Evolutionary conservation across 768 basidiomycete species (phyloP).

Genomic region (Jaapia argillacea): DNA sequence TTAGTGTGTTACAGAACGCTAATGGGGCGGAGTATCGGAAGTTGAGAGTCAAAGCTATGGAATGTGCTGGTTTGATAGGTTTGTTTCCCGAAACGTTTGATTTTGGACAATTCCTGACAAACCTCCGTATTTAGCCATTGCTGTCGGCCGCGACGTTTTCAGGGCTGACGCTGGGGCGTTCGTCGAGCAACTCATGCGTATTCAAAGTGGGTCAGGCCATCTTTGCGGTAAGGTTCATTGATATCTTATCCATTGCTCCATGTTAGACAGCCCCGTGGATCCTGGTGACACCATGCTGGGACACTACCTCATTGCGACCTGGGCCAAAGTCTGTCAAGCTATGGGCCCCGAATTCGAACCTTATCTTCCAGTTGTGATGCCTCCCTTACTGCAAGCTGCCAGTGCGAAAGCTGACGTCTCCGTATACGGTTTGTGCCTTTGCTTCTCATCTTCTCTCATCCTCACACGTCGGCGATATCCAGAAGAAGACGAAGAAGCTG

Average conservation of each 20-base stretch:
- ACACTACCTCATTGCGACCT: conserved; percentile 77
- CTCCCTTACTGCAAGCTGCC: conserved; percentile 63
- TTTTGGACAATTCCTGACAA: too few relatives aligned
- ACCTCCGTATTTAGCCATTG: conserved; percentile 48
- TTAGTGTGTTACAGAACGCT: conserved; percentile 68
- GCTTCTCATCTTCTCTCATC: not conserved
- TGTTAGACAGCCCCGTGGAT: conserved; percentile 56
- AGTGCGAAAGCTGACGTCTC: conserved; percentile 74
- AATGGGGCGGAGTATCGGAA: conserved; percentile 57
- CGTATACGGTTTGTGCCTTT: conserved; percentile 43
- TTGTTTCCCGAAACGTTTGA: not conserved
- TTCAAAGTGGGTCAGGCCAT: conserved; percentile 57
- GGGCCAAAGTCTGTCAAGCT: conserved; percentile 84
- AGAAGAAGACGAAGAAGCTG: conserved; percentile 45
- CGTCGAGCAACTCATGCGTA: conserved; percentile 60
- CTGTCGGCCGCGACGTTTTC: conserved; percentile 77
- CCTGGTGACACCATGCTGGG: conserved; percentile 61
- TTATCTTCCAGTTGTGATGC: conserved; percentile 80
- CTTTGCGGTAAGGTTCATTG: not conserved
- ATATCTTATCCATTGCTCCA: not conserved
- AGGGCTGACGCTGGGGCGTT: conserved; percentile 63
- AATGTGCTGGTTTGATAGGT: conserved; percentile 85
- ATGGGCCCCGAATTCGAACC: conserved; percentile 81
- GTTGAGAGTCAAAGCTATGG: conserved; percentile 79
- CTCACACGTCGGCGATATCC: not conserved